Conservation (phyloP, 78 protist species). For the Diacronema lutheri region DNA sequence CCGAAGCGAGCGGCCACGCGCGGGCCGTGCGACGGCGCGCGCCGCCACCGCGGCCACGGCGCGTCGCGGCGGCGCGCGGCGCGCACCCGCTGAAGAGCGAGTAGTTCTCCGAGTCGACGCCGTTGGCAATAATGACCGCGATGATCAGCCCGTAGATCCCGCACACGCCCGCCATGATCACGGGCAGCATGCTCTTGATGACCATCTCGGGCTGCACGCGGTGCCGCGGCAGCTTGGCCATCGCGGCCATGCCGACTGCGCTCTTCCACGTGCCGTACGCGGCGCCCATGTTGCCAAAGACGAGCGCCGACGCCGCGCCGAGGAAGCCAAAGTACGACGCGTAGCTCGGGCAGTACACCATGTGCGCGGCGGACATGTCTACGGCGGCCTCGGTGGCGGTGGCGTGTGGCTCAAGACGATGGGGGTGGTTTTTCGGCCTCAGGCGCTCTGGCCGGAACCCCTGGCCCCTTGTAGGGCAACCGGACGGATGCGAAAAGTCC, state of each 20-base stretch:
- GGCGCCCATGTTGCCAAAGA: slow-evolving; percentile 22
- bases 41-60: too few relatives aligned
- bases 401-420: too few relatives aligned
- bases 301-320: slow-evolving; percentile 3
- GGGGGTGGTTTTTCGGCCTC: too few relatives aligned
- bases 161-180: slow-evolving; percentile 4
- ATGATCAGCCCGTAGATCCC: slow-evolving; percentile 9
- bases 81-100: background rate
- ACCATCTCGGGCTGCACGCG: slow-evolving; percentile 12
- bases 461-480: too few relatives aligned
- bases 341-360: background rate
- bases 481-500: too few relatives aligned
- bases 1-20: too few relatives aligned
- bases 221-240: background rate
- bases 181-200: slow-evolving; percentile 10
- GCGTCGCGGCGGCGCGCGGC: too few relatives aligned
- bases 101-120: background rate
- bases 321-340: slow-evolving; percentile 14
- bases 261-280: slow-evolving; percentile 10
- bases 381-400: too few relatives aligned
- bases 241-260: background rate
- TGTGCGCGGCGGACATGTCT: too few relatives aligned
- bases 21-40: too few relatives aligned
- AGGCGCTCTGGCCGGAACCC: too few relatives aligned
- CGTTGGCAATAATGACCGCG: background rate